phyloP scores from a whole-genome alignment of 1,284 basidiomycete genomes.

The Trametes versicolor region DNA sequence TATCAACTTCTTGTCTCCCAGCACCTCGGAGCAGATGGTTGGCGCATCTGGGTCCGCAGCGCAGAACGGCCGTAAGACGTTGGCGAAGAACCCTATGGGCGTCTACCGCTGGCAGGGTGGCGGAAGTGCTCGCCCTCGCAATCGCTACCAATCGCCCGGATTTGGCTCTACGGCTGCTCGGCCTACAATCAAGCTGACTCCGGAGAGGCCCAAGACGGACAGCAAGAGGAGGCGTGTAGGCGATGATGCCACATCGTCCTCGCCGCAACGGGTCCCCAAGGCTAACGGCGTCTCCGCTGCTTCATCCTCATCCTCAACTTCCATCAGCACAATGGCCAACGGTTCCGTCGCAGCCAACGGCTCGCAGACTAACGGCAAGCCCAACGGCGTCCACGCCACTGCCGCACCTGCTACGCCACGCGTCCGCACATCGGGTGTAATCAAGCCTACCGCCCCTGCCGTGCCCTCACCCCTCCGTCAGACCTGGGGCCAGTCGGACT shows the following conservation, averaged over 20 bases:
- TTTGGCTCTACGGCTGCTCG: slow-evolving; percentile 60
- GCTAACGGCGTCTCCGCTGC: slow-evolving; percentile 22
- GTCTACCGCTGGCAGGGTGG: slow-evolving; percentile 72
- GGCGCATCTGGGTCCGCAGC: slow-evolving; percentile 19
- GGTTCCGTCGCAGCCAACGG: slow-evolving; percentile 39
- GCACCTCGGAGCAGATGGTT: slow-evolving; percentile 28
- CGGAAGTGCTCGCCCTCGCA: slow-evolving; percentile 70
- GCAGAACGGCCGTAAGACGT: slow-evolving; percentile 55
- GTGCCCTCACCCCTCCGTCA: slow-evolving; percentile 76
- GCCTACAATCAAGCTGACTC: slow-evolving; percentile 50
- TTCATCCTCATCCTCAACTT: slow-evolving; percentile 24
- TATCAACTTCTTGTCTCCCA: slow-evolving; percentile 40
- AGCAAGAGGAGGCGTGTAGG: slow-evolving; percentile 69
- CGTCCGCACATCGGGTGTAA: slow-evolving; percentile 51
- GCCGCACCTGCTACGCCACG: slow-evolving; percentile 41
- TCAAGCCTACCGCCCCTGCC: slow-evolving; percentile 65
- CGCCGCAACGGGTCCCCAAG: slow-evolving; percentile 40
- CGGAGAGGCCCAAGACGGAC: slow-evolving; percentile 56
- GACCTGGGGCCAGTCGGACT: slow-evolving; percentile 61
- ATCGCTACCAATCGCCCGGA: slow-evolving; percentile 73
- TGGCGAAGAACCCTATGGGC: slow-evolving; percentile 78
- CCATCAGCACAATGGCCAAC: slow-evolving; percentile 20
- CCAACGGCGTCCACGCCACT: slow-evolving; percentile 14
- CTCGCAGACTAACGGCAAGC: slow-evolving; percentile 27
- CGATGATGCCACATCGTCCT: slow-evolving; percentile 50